phyloP scores from a whole-genome alignment of 495 filamentous ascomycete species.

The Durotheca rogersii region DNA sequence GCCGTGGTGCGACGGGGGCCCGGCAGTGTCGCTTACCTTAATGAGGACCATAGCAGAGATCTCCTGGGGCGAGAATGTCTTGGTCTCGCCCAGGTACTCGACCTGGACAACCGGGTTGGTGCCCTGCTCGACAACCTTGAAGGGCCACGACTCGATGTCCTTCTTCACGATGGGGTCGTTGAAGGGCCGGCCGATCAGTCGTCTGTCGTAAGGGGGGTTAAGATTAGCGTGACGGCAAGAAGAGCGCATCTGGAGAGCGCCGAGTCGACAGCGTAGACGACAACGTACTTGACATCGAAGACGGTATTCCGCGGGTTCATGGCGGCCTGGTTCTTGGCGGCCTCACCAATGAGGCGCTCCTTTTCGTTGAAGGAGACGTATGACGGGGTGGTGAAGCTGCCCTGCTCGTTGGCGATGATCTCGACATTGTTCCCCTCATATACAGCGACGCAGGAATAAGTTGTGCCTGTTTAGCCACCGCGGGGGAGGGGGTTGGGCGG shows the following conservation, averaged over 20 bases:
- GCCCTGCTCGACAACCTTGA: slow-evolving; percentile 90
- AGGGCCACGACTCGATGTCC: slow-evolving; percentile 97
- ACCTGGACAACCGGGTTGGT: slow-evolving; percentile 92
- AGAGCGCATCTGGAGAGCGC: not conserved
- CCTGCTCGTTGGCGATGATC: slow-evolving; percentile 99
- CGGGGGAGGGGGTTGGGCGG: slow-evolving; percentile 9
- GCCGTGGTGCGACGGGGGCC: too few relatives aligned
- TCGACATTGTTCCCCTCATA: slow-evolving; percentile 99
- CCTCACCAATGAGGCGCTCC: slow-evolving; percentile 97
- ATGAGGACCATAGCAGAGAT: slow-evolving; percentile 93
- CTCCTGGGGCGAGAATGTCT: slow-evolving; percentile 96
- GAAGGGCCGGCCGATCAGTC: slow-evolving; percentile 93
- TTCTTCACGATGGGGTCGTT: slow-evolving; percentile 95
- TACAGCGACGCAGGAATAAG: slow-evolving; percentile 99
- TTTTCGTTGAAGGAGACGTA: slow-evolving; percentile 99
- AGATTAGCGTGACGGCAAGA: slow-evolving; percentile 28
- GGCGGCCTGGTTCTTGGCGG: slow-evolving; percentile 99
- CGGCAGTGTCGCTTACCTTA: slow-evolving; percentile 60
- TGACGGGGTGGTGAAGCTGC: slow-evolving; percentile 96
- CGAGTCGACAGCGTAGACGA: not conserved
- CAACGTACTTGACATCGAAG: slow-evolving; percentile 88
- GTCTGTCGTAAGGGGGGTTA: slow-evolving; percentile 48
- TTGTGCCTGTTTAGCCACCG: slow-evolving; percentile 69
- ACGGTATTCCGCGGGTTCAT: slow-evolving; percentile 98
- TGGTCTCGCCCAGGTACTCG: slow-evolving; percentile 90